phyloP scores from a whole-genome alignment of 352 stramenopile species.

The Pythium rhizo-oryzae region DNA sequence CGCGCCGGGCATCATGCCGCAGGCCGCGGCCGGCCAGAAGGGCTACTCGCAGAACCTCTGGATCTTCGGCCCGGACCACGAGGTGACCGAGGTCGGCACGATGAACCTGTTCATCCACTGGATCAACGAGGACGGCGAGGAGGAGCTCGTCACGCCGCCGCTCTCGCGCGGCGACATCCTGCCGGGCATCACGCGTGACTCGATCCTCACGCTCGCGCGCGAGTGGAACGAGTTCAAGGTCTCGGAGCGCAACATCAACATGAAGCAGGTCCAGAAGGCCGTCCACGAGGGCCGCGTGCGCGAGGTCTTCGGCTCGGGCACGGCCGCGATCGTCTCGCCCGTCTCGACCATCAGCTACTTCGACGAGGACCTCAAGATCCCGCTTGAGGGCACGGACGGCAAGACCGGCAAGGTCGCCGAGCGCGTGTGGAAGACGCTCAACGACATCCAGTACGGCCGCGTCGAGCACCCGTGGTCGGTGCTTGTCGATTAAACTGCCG shows the following conservation, averaged over 20 bases:
- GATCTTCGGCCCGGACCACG: constrained; percentile 94
- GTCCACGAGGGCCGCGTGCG: constrained; percentile 88
- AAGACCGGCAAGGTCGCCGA: constrained; percentile 88
- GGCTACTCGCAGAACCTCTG: constrained; percentile 94
- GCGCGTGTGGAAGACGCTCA: constrained; percentile 89
- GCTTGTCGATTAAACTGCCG: constrained; percentile 37
- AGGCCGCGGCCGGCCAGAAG: constrained; percentile 82
- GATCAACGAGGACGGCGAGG: constrained; percentile 90
- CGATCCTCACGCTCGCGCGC: constrained; percentile 92
- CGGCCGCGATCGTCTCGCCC: constrained; percentile 94
- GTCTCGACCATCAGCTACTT: constrained; percentile 96
- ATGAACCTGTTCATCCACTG: constrained; percentile 99
- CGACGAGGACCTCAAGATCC: constrained; percentile 89
- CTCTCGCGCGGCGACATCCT: constrained; percentile 96
- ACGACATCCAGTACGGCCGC: constrained; percentile 79
- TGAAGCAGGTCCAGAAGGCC: constrained; percentile 95
- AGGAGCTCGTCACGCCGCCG: constrained; percentile 96
- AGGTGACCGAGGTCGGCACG: constrained; percentile 90
- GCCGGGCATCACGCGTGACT: constrained; percentile 96
- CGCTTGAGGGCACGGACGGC: constrained; percentile 78
- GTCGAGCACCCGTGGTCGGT: constrained; percentile 46
- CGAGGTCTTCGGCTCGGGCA: constrained; percentile 97
- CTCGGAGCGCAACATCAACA: constrained; percentile 92
- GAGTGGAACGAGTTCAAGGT: constrained; percentile 95
- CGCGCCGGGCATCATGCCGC: constrained; percentile 91